A percentile compares a stretch with the other conserved stretches of the same genome.
phyloP scores from a whole-genome alignment of 345 rosid genomes.

The Viola odorata region DNA sequence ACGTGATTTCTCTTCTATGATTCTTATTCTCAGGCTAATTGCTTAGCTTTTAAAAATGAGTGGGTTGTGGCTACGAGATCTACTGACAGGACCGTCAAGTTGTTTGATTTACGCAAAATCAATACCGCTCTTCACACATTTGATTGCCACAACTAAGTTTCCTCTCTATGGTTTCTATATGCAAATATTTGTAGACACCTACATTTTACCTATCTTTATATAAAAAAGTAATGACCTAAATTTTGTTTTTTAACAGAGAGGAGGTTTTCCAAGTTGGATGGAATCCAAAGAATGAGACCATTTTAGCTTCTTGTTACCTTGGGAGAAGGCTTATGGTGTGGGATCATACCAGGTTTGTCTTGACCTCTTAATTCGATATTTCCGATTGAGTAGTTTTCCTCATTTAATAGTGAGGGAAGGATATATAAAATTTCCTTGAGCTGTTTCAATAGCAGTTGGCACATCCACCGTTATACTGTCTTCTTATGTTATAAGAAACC shows the following conservation, averaged over 20 bases:
- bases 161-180: neutral
- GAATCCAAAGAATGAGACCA: conserved; percentile 96
- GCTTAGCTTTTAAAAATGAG: conserved; percentile 97
- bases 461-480: too few species aligned
- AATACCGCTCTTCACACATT: conserved; percentile 80
- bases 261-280: conserved; percentile 99
- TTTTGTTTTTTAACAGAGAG: conserved; percentile 50
- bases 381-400: neutral
- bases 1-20: conserved; percentile 2
- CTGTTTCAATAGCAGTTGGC: too few species aligned
- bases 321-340: conserved; percentile 99
- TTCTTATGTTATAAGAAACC: too few species aligned
- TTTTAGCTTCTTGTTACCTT: conserved; percentile 96
- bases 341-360: conserved; percentile 95
- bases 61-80: conserved; percentile 99
- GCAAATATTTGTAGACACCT: neutral
- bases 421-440: too few species aligned
- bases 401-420: neutral
- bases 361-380: neutral
- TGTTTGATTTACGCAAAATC: conserved; percentile 91
- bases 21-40: conserved; percentile 59
- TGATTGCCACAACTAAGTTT: conserved; percentile 84
- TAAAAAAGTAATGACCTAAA: too few species aligned
- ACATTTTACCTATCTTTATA: too few species aligned
- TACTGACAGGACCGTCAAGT: conserved; percentile 94